Percentiles rank a stretch among this genome's conserved stretches.
Conservation (phyloP, 2,329 filamentous ascomycete genomes). For the Trichophyton mentagrophytes region DNA sequence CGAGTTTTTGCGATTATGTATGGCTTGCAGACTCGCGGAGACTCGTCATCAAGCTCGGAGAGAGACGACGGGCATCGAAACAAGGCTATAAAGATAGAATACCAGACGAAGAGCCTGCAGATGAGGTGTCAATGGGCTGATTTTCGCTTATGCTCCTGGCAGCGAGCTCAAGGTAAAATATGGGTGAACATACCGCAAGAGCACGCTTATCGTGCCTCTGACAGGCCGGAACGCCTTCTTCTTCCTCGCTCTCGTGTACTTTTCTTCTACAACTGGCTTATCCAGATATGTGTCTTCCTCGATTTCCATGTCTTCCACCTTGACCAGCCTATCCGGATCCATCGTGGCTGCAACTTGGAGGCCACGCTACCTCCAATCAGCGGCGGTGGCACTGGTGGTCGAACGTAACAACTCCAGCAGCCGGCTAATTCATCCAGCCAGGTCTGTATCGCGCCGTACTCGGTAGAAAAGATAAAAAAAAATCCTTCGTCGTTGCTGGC, state of each 20-base stretch:
- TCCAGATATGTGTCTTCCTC: neutral
- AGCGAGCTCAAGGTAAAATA: neutral
- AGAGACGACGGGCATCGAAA: slow-evolving; percentile 68
- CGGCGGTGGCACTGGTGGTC: neutral
- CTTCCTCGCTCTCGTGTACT: too few relatives aligned
- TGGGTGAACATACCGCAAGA: neutral
- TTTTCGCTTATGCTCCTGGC: neutral
- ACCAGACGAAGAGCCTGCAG: slow-evolving; percentile 68
- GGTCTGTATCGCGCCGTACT: neutral
- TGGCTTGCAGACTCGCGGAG: slow-evolving; percentile 68
- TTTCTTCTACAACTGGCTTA: neutral
- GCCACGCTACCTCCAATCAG: neutral
- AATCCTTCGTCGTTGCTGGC: neutral
- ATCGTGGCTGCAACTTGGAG: neutral
- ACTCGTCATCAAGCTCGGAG: slow-evolving; percentile 53
- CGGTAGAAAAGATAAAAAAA: neutral
- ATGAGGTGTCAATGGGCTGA: neutral
- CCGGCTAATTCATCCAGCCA: neutral
- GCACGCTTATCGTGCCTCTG: neutral
- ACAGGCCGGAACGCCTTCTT: neutral
- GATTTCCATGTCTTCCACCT: neutral
- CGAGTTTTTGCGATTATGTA: slow-evolving; percentile 57
- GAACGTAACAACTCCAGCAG: neutral
- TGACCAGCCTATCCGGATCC: neutral
- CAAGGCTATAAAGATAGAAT: slow-evolving; percentile 63